Conservation (phyloP, 768 basidiomycete species). For the Phaffia australis region DNA sequence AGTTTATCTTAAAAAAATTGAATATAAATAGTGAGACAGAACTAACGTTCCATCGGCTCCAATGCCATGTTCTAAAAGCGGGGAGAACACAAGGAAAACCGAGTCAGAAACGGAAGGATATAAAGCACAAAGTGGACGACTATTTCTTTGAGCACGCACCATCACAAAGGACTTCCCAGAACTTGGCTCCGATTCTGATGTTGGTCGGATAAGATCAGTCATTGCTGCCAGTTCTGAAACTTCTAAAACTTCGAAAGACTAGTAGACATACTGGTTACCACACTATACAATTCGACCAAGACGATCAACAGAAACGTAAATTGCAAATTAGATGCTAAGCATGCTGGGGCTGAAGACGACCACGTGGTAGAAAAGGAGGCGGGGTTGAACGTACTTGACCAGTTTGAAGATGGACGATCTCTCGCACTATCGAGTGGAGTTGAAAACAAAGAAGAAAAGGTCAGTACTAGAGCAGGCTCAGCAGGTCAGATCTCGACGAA, state of each 20-base stretch:
- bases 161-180: conserved; percentile 86
- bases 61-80: conserved; percentile 58
- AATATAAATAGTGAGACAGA: neutral
- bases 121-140: neutral
- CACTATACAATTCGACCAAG: conserved; percentile 46
- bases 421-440: conserved; percentile 43
- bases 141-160: neutral
- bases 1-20: neutral
- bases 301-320: neutral
- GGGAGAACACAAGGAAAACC: neutral
- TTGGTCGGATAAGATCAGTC: neutral
- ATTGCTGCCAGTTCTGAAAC: neutral
- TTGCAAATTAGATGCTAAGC: neutral
- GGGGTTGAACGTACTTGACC: conserved; percentile 61
- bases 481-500: no score
- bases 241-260: neutral
- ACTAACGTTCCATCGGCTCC: conserved; percentile 64
- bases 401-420: conserved; percentile 99
- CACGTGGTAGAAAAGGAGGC: neutral
- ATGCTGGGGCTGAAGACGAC: neutral
- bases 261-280: conserved; percentile 78
- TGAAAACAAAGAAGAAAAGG: neutral
- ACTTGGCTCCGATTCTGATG: conserved; percentile 36
- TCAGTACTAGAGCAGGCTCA: no score
- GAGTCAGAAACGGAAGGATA: neutral